Evolutionary conservation across 2,329 filamentous ascomycete genomes (phyloP).

Genomic region (Botrytis porri): DNA sequence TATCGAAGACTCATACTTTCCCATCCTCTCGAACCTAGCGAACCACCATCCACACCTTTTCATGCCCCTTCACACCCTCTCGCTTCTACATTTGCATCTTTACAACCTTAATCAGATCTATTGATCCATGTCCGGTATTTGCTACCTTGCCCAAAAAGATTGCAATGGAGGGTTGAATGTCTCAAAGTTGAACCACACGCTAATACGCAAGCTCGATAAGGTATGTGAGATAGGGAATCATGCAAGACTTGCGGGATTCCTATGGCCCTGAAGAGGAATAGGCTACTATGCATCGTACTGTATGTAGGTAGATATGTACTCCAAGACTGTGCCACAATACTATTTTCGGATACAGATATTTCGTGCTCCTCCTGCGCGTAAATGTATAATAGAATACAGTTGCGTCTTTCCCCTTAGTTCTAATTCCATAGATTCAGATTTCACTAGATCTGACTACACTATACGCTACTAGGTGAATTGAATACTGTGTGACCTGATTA

Average conservation of each 20-base stretch:
- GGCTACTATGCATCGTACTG: not conserved
- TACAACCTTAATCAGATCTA: not conserved
- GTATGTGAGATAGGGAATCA: not conserved
- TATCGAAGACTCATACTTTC: constrained; percentile 15
- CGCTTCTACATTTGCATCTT: not conserved
- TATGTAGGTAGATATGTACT: not conserved
- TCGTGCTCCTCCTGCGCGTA: not conserved
- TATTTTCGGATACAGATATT: not conserved
- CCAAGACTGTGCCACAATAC: not conserved
- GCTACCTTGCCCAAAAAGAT: not conserved
- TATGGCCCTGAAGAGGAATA: not conserved
- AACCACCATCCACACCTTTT: constrained; percentile 13
- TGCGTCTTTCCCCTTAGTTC: not conserved
- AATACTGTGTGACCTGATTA: not conserved
- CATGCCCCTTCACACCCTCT: constrained; percentile 7
- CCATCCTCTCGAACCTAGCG: not conserved
- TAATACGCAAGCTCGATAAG: constrained; percentile 6
- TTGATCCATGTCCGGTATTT: constrained; percentile 17
- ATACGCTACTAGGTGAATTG: not conserved
- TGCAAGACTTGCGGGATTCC: not conserved
- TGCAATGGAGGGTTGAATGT: constrained; percentile 15
- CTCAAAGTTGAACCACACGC: constrained; percentile 19
- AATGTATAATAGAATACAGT: not conserved
- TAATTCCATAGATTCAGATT: not conserved
- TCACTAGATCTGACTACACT: not conserved